A percentile compares a stretch with the other conserved stretches of the same genome.
Evolutionary conservation across 495 filamentous ascomycete species (phyloP).

Genomic region (Lasiosphaeria ovina): DNA sequence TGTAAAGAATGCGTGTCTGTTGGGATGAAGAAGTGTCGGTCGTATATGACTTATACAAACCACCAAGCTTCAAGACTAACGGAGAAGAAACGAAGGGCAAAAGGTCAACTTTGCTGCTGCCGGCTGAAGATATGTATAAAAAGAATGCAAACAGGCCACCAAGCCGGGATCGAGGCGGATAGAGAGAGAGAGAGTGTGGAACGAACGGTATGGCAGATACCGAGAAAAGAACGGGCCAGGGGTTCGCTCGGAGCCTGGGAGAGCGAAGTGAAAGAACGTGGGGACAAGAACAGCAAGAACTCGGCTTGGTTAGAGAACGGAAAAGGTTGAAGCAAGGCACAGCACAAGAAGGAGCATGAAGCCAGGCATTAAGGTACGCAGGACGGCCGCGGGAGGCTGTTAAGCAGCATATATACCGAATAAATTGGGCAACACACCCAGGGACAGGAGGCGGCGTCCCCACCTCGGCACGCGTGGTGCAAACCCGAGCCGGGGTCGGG

Average conservation of each 20-base stretch:
- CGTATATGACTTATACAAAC: neutral
- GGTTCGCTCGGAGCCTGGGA: conserved; percentile 11
- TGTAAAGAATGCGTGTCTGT: neutral
- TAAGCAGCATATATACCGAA: conserved; percentile 20
- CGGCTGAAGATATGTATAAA: neutral
- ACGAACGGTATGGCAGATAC: neutral
- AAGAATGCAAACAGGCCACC: conserved; percentile 7
- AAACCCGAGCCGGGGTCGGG: conserved; percentile 10
- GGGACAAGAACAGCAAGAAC: neutral
- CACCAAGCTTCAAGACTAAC: neutral
- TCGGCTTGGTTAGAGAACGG: conserved; percentile 7
- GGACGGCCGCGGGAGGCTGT: conserved; percentile 8
- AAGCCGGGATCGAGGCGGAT: neutral
- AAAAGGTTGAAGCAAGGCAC: conserved; percentile 1
- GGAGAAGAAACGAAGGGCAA: neutral
- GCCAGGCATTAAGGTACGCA: neutral
- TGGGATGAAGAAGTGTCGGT: neutral
- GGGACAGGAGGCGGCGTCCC: neutral
- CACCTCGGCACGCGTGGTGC: conserved; percentile 13
- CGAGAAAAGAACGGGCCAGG: conserved; percentile 11
- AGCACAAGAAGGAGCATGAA: conserved; percentile 1
- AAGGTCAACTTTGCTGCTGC: neutral
- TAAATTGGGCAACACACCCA: conserved; percentile 19
- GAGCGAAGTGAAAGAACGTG: conserved; percentile 2
- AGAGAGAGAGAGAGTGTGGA: neutral